Evolutionary conservation across 805 yeast genomes (phyloP).

Genomic region (Candida chauliodis): DNA sequence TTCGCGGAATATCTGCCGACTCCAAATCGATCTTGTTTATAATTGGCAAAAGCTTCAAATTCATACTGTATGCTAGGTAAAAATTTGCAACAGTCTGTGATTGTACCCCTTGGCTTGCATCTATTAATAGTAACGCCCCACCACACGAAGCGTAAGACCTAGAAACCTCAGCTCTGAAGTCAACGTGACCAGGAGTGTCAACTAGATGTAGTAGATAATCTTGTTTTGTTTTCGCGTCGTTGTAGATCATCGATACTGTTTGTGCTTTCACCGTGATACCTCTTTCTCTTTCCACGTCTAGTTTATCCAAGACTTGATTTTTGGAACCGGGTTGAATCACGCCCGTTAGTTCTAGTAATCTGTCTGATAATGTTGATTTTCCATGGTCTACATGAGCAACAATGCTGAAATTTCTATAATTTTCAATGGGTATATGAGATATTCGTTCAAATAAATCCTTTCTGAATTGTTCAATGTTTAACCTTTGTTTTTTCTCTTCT

Average conservation of each 20-base stretch:
- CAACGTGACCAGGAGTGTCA: slow-evolving; percentile 98
- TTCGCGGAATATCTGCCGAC: slow-evolving; percentile 76
- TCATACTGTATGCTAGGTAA: slow-evolving; percentile 83
- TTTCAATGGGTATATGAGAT: slow-evolving; percentile 72
- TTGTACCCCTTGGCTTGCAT: slow-evolving; percentile 94
- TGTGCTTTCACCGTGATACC: slow-evolving; percentile 98
- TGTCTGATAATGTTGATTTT: slow-evolving; percentile 84
- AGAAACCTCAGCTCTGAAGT: slow-evolving; percentile 89
- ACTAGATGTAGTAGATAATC: slow-evolving; percentile 87
- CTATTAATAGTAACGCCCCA: slow-evolving; percentile 86
- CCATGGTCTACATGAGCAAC: slow-evolving; percentile 96
- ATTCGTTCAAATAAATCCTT: slow-evolving; percentile 53
- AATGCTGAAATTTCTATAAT: slow-evolving; percentile 86
- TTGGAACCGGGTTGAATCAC: slow-evolving; percentile 75
- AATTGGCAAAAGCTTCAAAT: slow-evolving; percentile 77
- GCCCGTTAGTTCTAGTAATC: slow-evolving; percentile 83
- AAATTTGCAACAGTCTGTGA: slow-evolving; percentile 99
- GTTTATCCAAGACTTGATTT: slow-evolving; percentile 81
- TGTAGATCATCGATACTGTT: slow-evolving; percentile 90
- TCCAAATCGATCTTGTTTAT: slow-evolving; percentile 90
- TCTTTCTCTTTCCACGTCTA: slow-evolving; percentile 93
- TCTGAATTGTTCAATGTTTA: slow-evolving; percentile 31
- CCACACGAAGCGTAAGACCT: slow-evolving; percentile 95
- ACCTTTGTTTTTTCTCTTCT: slow-evolving; percentile 19
- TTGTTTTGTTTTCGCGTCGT: slow-evolving; percentile 48